Base-by-base conservation (phyloP, 306 rosid species). In the Glycine tomentella region DNA sequence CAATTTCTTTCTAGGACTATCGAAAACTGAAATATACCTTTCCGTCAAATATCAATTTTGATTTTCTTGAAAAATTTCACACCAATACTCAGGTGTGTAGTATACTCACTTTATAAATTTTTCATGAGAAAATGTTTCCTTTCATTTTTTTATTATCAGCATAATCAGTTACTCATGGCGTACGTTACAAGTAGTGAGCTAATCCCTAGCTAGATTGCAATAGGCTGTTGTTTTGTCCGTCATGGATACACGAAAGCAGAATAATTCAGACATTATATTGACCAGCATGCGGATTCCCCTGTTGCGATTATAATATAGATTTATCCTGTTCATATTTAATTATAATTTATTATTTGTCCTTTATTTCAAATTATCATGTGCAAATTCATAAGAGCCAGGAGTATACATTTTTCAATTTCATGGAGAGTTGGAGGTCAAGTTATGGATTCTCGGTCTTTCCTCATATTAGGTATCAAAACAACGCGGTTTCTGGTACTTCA, bases 401-500 rank as follows among this genome's bases (percentile, higher is more conserved):
- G 2, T 4, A 44, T 3, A 51, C 4, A 13, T 2, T 64, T 46
- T 72, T 62, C 20, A 40, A 62, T 72, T n/a, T 12, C 11, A 25
- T 46, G 15, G 6, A 12, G 69, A 63, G 6, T 63, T 9, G 46
- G 2, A 38, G 20, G 45, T 62, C 78, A 71, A 14, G 7, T 59
- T 9, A 7, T 45, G 63, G 51, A 59, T 20, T 51, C 84, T 64
- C 50, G 25, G 15, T 74, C 34, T 53, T 78, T 74, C 1, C 17
- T 66, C 15, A 9, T 44, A 6, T 20, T 20, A 31, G 1, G 40
- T 1, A 46, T 11, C 63, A 44, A 55, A 52, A 44, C 40, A 25
- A 81, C 84, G 76, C 80, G 84, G 84, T 81, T 81, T 53, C 75
- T 25, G 50, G 38, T 20, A 58, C 9, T 20, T 58, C 9, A 67